A percentile compares a stretch with the other conserved stretches of the same genome.
phyloP scores from a whole-genome alignment of 1,139 yeast species.

The Saccharomyces pastorianus region DNA sequence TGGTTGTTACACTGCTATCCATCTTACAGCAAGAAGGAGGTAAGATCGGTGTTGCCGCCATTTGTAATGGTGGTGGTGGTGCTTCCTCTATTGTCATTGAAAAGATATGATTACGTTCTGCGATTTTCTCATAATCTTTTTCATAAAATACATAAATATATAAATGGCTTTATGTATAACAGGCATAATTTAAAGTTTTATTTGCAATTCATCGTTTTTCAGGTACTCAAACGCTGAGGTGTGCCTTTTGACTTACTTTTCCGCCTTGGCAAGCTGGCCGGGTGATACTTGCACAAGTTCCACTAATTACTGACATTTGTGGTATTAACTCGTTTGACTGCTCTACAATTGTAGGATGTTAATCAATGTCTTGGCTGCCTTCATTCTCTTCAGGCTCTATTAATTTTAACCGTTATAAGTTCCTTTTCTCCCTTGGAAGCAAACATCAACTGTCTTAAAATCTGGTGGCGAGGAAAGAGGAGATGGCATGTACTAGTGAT shows the following conservation, averaged over 20 bases:
- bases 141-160: neutral
- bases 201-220: neutral
- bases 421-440: neutral
- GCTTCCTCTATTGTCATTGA: slow-evolving; percentile 81
- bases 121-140: neutral
- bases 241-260: neutral
- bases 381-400: neutral
- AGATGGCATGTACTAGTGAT: neutral
- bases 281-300: neutral
- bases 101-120: slow-evolving; percentile 22
- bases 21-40: slow-evolving; percentile 78
- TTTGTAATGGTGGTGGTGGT: slow-evolving; percentile 99
- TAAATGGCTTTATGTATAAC: slow-evolving; percentile 4
- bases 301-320: neutral
- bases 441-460: neutral
- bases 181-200: neutral
- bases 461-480: neutral
- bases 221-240: neutral
- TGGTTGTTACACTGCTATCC: slow-evolving; percentile 72
- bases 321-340: neutral
- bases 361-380: neutral
- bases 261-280: neutral
- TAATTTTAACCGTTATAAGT: neutral
- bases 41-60: slow-evolving; percentile 86
- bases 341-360: neutral